A percentile compares a stretch with the other conserved stretches of the same genome.
phyloP scores from a whole-genome alignment of 1,139 yeast genomes.

The Kazachstania sp. region DNA sequence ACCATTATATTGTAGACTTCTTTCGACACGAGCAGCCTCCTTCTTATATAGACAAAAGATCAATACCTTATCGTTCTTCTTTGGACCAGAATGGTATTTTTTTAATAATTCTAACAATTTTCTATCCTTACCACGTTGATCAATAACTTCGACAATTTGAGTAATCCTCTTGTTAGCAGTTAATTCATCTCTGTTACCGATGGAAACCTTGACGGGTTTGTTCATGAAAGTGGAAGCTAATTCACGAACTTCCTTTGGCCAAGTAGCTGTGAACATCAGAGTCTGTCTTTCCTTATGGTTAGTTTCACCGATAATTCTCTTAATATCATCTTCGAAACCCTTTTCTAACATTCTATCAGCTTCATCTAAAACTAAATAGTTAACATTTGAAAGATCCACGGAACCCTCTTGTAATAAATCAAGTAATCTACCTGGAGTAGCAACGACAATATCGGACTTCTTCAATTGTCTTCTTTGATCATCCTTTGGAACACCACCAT shows the following conservation, averaged over 20 bases:
- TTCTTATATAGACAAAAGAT: constrained; percentile 93
- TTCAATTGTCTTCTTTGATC: constrained; percentile 69
- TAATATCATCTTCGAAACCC: constrained; percentile 96
- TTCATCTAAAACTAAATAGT: constrained; percentile 85
- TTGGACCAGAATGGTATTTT: constrained; percentile 62
- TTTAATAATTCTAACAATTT: constrained; percentile 61
- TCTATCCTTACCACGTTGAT: constrained; percentile 74
- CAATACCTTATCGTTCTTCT: constrained; percentile 68
- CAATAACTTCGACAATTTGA: constrained; percentile 88
- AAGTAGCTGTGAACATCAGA: constrained; percentile 95
- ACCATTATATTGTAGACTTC: constrained; percentile 60
- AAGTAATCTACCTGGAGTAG: constrained; percentile 93
- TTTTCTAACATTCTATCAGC: constrained; percentile 98
- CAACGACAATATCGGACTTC: constrained; percentile 71
- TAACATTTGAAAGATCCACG: constrained; percentile 56
- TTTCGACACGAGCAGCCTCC: constrained; percentile 89
- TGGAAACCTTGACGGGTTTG: constrained; percentile 75
- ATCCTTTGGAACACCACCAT: constrained; percentile 96
- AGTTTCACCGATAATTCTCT: constrained; percentile 78
- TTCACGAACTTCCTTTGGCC: constrained; percentile 96
- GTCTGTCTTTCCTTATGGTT: constrained; percentile 87
- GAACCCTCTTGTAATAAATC: constrained; percentile 89
- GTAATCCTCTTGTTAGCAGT: constrained; percentile 89
- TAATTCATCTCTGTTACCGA: constrained; percentile 91
- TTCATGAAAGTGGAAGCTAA: constrained; percentile 83